phyloP scores from a whole-genome alignment of 2,329 filamentous ascomycete genomes.

The Raffaelea deltoideospora region DNA sequence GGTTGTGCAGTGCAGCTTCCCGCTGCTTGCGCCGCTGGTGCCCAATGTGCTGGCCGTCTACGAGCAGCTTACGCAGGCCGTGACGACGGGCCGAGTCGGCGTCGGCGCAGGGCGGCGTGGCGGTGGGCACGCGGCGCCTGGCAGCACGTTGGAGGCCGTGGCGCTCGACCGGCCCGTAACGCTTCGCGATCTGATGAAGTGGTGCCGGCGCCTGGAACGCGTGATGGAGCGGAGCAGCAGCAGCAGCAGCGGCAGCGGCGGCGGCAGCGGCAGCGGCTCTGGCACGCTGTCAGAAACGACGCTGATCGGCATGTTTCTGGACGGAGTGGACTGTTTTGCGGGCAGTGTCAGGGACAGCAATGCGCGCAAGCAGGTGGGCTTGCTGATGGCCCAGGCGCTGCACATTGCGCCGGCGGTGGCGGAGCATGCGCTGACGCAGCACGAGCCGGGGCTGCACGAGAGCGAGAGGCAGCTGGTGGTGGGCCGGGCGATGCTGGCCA shows the following conservation, averaged over 20 bases:
- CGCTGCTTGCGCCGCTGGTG: slow-evolving; percentile 49
- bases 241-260: not conserved
- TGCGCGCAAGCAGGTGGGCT: slow-evolving; percentile 43
- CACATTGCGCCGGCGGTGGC: slow-evolving; percentile 71
- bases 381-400: slow-evolving; percentile 70
- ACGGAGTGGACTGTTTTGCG: slow-evolving; percentile 84
- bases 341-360: slow-evolving; percentile 58
- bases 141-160: slow-evolving; percentile 1
- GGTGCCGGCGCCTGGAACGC: slow-evolving; percentile 62
- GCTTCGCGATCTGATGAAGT: slow-evolving; percentile 68
- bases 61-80: slow-evolving; percentile 29
- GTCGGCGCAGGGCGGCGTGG: not conserved
- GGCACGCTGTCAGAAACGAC: slow-evolving; percentile 50
- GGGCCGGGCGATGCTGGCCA: slow-evolving; percentile 50
- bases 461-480: slow-evolving; percentile 42
- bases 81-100: too few species aligned
- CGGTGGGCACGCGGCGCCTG: not conserved
- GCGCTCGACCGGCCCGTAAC: slow-evolving; percentile 33
- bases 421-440: slow-evolving; percentile 59
- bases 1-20: slow-evolving; percentile 57
- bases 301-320: slow-evolving; percentile 77
- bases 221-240: slow-evolving; percentile 32
- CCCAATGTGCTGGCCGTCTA: slow-evolving; percentile 46
- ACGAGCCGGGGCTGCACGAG: slow-evolving; percentile 56
- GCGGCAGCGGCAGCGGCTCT: too few species aligned